phyloP scores from a whole-genome alignment of 257 asterid genomes.

The Lithospermum erythrorhizon region DNA sequence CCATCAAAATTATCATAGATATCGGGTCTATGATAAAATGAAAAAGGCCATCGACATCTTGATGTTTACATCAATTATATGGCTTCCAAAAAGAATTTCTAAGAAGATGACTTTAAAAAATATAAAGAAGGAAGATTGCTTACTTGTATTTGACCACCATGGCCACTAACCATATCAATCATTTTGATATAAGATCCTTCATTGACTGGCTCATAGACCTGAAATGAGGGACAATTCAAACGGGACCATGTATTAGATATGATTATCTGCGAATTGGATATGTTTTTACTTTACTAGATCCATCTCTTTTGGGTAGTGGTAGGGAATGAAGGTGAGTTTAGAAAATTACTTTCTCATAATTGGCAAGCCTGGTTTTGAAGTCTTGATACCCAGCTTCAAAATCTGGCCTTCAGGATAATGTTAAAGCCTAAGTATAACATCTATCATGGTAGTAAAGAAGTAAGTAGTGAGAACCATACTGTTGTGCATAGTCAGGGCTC shows the following conservation, averaged over 20 bases:
- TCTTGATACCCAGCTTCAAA: constrained; percentile 96
- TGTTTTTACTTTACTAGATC: neutral
- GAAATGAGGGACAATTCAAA: constrained; percentile 4
- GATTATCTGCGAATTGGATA: neutral
- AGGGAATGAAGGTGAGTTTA: neutral
- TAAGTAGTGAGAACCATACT: constrained; percentile 37
- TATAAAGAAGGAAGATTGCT: constrained; percentile 11
- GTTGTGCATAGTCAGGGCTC: constrained; percentile 98
- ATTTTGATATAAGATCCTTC: constrained; percentile 98
- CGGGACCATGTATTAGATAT: neutral
- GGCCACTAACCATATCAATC: constrained; percentile 98
- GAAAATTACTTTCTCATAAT: constrained; percentile 75
- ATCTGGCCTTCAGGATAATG: constrained; percentile 71
- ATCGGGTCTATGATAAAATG: neutral
- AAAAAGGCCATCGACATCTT: neutral
- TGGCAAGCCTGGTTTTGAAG: constrained; percentile 81
- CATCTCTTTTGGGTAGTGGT: neutral
- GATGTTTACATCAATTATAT: neutral
- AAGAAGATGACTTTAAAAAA: constrained; percentile 3
- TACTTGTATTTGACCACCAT: constrained; percentile 97
- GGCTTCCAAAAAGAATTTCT: neutral
- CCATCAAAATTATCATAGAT: neutral
- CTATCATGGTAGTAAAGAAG: constrained; percentile 8
- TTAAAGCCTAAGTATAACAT: constrained; percentile 19
- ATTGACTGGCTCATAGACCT: constrained; percentile 97